A percentile compares a stretch with the other conserved stretches of the same genome.
These are phyloP conservation scores for Candida caryicola DNA, from an alignment of 805 yeast species.

Conservation along the genomic window DNA sequence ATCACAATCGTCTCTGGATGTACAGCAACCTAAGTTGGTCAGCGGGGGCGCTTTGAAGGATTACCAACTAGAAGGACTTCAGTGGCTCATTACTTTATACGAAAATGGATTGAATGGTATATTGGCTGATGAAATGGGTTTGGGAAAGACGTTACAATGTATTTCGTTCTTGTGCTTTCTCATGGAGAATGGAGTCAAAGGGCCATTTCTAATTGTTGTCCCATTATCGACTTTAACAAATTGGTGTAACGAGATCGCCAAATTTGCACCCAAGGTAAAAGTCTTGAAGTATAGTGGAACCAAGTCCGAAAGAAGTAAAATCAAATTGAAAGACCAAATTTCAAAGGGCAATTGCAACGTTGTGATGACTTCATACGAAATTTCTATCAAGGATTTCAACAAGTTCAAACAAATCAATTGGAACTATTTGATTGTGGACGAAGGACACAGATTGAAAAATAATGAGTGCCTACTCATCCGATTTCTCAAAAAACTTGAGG, in stretches of 20 bases:
- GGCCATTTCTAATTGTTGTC: constrained; percentile 76
- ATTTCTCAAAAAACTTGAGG: constrained; percentile 63
- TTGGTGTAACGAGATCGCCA: constrained; percentile 73
- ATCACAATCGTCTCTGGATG: constrained; percentile 18
- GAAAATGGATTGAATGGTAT: constrained; percentile 95
- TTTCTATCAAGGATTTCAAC: constrained; percentile 65
- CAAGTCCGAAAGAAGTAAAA: constrained; percentile 50
- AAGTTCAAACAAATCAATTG: constrained; percentile 55
- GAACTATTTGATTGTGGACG: constrained; percentile 89
- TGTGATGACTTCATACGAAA: constrained; percentile 79
- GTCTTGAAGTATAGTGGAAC: constrained; percentile 64
- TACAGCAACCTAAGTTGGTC: constrained; percentile 30
- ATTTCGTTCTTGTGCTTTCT: constrained; percentile 75
- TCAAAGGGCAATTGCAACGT: constrained; percentile 39
- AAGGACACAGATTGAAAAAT: constrained; percentile 91
- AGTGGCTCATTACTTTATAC: constrained; percentile 84
- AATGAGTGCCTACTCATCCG: constrained; percentile 71
- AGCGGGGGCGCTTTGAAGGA: constrained; percentile 62
- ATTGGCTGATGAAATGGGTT: constrained; percentile 96
- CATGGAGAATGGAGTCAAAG: constrained; percentile 71
- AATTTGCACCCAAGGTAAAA: constrained; percentile 69
- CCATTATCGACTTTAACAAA: constrained; percentile 84
- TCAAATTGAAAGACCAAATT: constrained; percentile 30
- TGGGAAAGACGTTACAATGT: constrained; percentile 91
- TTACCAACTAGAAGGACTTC: constrained; percentile 86